Evolutionary conservation across 441 rosid species (phyloP).

Genomic region (Pelargonium fulgidum): DNA sequence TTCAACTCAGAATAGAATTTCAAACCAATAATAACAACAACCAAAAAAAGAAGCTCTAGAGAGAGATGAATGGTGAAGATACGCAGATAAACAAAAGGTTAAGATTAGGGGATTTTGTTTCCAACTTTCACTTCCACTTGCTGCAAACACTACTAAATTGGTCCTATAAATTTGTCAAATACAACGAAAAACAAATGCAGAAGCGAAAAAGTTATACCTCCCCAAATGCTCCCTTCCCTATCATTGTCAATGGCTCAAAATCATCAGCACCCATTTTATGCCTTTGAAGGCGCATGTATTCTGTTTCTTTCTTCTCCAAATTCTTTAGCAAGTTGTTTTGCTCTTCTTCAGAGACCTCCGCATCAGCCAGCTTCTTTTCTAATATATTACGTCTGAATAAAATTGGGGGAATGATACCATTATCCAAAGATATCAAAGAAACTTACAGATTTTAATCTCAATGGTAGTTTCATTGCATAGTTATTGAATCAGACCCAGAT

Average conservation of each 20-base stretch:
- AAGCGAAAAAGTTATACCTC: slow-evolving; percentile 1
- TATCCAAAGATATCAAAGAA: not conserved
- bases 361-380: slow-evolving; percentile 38
- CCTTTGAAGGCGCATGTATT: slow-evolving; percentile 40
- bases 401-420: not conserved
- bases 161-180: too few species aligned
- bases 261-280: slow-evolving; percentile 42
- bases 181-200: not conserved
- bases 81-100: too few species aligned
- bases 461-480: not conserved
- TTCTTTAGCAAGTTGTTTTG: slow-evolving; percentile 30
- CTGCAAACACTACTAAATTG: too few species aligned
- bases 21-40: too few species aligned
- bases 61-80: too few species aligned
- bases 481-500: not conserved
- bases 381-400: slow-evolving; percentile 16
- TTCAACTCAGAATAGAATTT: too few species aligned
- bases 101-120: too few species aligned
- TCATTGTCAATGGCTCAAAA: slow-evolving; percentile 36
- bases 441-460: not conserved
- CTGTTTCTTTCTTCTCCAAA: slow-evolving; percentile 40
- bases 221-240: not conserved
- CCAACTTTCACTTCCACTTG: too few species aligned
- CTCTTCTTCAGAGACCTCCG: slow-evolving; percentile 40
- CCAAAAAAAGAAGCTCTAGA: too few species aligned